Evolutionary conservation across 345 rosid genomes (phyloP), one percentile per base, ranked within the genome.

Genomic region (Aegle marmelos): DNA sequence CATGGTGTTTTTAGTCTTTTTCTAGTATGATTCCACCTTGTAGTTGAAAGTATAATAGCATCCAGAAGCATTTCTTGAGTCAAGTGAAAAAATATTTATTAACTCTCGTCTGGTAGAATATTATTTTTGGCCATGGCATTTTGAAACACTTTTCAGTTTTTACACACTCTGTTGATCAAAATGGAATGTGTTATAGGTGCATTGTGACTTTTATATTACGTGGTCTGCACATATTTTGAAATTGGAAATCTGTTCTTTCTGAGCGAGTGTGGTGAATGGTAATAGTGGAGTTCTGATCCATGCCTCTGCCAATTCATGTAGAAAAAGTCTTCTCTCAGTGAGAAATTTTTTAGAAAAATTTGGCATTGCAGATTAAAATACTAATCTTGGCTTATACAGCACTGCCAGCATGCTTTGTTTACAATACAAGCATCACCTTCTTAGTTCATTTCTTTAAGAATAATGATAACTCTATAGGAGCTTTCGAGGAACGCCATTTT

Each of bases 341-440:
- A n/a, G 28, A 24, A 45, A 24, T 59, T 10, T 24, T 59, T n/a
- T 1, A 59, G 45, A 27, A 19, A 71, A 36, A 9, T 56, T 34
- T 19, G 64, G 28, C 39, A 27, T 68, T 28, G 28, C 53, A 72
- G 56, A 72, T 63, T 25, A 25, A 10, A 53, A 28, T 8, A 31
- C 25, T 62, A 62, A 41, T 62, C 53, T 70, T 61, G 53, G 27
- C 60, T 78, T 33, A 50, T 45, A 61, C 27, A 64, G 72, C 13
- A 72, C 36, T 48, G 25, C 70, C 68, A 67, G 45, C 78, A 45
- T 39, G 39, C 54, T 59, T 79, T 50, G 62, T 24, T 65, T 75
- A 50, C n/a, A 75, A 63, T 13, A 24, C 27, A 65, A 65, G 62
- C 71, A 64, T 75, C 61, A 22, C 24, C 24, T 58, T 36, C 14